Base-by-base conservation (phyloP, 805 yeast genomes). In the Saccharomycopsis microspora region DNA sequence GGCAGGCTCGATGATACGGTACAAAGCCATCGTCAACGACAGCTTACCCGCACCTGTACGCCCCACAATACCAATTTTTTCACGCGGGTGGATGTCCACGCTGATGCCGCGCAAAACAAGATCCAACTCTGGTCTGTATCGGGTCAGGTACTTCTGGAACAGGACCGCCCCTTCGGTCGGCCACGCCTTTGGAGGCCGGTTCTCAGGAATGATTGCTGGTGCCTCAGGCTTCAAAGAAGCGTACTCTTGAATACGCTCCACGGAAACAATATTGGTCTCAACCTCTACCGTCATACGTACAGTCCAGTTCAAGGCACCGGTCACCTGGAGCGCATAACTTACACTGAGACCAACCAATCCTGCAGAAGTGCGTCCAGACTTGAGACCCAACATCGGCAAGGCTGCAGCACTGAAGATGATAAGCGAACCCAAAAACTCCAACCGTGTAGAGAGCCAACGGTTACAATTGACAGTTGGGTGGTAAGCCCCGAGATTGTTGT, bases 201-300 rank as follows among this genome's bases (percentile, higher is more conserved):
- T 65, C 40, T 69, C 74, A 51, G 78, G 80, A 46, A 83, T 68
- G 29, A 80, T 62, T 46, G 71, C 78, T 1, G 93, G 86, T 5
- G 97, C 97, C 68, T 93, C 98, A n/a, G 88, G 71, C 37, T 68
- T 67, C 52, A 93, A 69, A n/a, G 67, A 64, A 36, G 95, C 76
- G 63, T 89, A 90, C 63, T 90, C 98, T 64, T 85, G 72, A 46
- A 90, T 80, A 67, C 98, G 80, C 69, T 90, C 98, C 41, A 94
- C 96, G 19, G 95, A 85, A 37, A 93, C 98, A 67, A 93, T 89
- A 64, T 88, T 90, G 8, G 97, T 88, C 65, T 93, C 98, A 42
- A 93, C 96, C 58, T 93, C 98, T 41, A 93, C 98, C 0, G 97
- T 86, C 97, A 89, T 90, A 67, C 99, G 77, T 32, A 93, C 97